Conservation (phyloP, 371 early-diverging fungal genomes). For the Blakeslea trispora region DNA sequence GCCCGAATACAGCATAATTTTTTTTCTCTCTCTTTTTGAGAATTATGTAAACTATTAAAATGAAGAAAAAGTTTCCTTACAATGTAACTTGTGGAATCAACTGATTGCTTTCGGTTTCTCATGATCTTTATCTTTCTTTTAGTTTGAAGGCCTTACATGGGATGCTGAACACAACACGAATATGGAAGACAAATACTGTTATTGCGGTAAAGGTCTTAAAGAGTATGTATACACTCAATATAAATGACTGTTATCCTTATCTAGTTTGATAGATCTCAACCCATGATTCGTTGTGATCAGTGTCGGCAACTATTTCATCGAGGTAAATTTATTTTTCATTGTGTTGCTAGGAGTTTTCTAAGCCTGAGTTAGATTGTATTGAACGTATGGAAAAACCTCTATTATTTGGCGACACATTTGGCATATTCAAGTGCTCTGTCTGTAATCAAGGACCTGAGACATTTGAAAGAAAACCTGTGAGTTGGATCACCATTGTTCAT, state of each 20-base stretch:
- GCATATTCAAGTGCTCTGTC: slow-evolving; percentile 22
- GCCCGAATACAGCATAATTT: too few species aligned
- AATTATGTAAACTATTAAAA: background rate
- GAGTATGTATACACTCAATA: slow-evolving; percentile 25
- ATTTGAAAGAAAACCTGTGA: slow-evolving; percentile 55
- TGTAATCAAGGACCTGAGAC: slow-evolving; percentile 24
- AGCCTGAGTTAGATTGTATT: slow-evolving; percentile 20
- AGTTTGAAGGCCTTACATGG: slow-evolving; percentile 30
- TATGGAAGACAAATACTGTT: slow-evolving; percentile 61
- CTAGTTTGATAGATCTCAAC: slow-evolving; percentile 42
- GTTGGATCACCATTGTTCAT: slow-evolving; percentile 77
- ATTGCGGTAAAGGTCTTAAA: slow-evolving; percentile 61
- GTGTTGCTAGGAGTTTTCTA: too few species aligned
- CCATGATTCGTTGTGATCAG: slow-evolving; percentile 58
- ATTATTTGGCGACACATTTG: slow-evolving; percentile 28
- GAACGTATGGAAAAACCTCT: slow-evolving; percentile 22
- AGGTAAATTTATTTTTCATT: too few species aligned
- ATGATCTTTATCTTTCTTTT: too few species aligned
- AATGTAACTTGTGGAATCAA: slow-evolving; percentile 26
- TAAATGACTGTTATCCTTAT: background rate
- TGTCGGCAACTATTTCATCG: slow-evolving; percentile 69
- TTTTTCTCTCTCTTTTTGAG: slow-evolving; percentile 4
- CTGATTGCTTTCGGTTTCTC: too few species aligned
- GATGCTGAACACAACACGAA: slow-evolving; percentile 39
- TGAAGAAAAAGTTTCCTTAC: slow-evolving; percentile 27